phyloP scores from a whole-genome alignment of 177 flowering plant species.

The Tripterygium wilfordii region DNA sequence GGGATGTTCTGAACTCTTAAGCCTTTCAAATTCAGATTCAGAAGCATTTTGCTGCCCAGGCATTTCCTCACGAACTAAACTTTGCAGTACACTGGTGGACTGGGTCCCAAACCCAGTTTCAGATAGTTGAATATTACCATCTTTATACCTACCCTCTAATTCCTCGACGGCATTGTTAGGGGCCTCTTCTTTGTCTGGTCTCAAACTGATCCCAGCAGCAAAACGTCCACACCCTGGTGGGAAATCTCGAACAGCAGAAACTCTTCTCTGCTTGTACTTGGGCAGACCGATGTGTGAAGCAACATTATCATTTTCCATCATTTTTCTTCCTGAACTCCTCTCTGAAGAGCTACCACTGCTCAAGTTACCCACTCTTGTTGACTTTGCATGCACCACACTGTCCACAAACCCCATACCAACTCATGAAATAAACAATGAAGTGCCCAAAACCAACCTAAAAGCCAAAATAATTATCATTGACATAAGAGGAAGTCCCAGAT shows the following conservation, averaged over 20 bases:
- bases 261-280: slow-evolving; percentile 41
- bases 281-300: slow-evolving; percentile 1
- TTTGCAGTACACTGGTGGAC: no score
- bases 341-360: slow-evolving; percentile 9
- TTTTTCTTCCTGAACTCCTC: slow-evolving; percentile 6
- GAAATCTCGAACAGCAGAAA: slow-evolving; percentile 53
- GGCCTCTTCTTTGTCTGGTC: neutral
- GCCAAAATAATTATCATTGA: neutral
- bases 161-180: slow-evolving; percentile 1
- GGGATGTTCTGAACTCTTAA: neutral
- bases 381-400: slow-evolving; percentile 6
- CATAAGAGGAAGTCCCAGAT: neutral
- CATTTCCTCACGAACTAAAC: no score
- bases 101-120: slow-evolving; percentile 3
- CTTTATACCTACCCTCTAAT: neutral
- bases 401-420: slow-evolving; percentile 16
- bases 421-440: neutral
- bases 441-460: neutral
- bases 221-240: slow-evolving; percentile 55
- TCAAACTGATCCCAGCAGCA: slow-evolving; percentile 4
- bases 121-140: no score
- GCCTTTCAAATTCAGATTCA: slow-evolving; percentile 1
- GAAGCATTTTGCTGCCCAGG: neutral
- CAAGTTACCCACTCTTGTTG: slow-evolving; percentile 2
- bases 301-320: slow-evolving; percentile 22